phyloP scores from a whole-genome alignment of 768 basidiomycete genomes.

The Serendipita indica region DNA sequence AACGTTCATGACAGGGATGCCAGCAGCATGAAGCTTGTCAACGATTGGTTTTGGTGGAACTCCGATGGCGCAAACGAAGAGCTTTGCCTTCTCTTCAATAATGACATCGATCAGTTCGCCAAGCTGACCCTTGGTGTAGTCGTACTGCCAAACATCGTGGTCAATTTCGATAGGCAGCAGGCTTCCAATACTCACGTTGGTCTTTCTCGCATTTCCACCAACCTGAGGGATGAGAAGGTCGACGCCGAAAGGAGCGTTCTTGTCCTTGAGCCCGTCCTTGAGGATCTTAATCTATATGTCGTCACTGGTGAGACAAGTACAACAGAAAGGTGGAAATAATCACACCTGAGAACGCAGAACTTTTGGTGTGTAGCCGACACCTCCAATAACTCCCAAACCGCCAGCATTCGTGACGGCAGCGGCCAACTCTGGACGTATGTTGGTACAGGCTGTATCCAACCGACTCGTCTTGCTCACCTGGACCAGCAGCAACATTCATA shows the following conservation, averaged over 20 bases:
- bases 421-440: constrained; percentile 66
- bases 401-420: constrained; percentile 92
- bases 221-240: constrained; percentile 81
- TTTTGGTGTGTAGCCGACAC: constrained; percentile 73
- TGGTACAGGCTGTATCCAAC: constrained; percentile 23
- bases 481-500: constrained; percentile 81
- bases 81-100: constrained; percentile 72
- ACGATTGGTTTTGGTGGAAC: constrained; percentile 71
- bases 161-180: neutral
- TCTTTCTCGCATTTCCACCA: constrained; percentile 77
- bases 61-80: constrained; percentile 87
- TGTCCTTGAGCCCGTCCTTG: constrained; percentile 57
- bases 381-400: constrained; percentile 85
- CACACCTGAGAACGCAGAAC: constrained; percentile 61
- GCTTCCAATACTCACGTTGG: constrained; percentile 42
- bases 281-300: constrained; percentile 51
- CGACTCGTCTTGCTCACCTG: too few species aligned
- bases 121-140: constrained; percentile 82
- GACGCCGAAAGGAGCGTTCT: constrained; percentile 76
- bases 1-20: constrained; percentile 83
- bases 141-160: constrained; percentile 35
- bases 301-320: neutral
- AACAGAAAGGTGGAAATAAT: constrained; percentile 12
- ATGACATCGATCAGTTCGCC: constrained; percentile 77
- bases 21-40: constrained; percentile 66